phyloP scores from a whole-genome alignment of 192 early-diverging fungal species.

The Phlyctochytrium bullatum region DNA sequence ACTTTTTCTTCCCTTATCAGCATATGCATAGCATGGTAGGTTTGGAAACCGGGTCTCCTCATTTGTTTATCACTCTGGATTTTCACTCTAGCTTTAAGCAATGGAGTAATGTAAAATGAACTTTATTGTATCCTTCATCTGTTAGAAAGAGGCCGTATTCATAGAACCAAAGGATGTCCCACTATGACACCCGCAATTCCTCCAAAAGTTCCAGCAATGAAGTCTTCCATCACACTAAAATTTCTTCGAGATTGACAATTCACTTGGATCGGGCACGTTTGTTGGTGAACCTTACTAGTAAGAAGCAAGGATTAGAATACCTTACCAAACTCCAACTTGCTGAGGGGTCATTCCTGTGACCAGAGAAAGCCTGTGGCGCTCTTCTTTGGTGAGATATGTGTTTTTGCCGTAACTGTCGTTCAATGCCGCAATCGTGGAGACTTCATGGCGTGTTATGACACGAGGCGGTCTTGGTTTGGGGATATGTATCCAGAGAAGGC shows the following conservation, averaged over 20 bases:
- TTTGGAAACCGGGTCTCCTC: neutral
- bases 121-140: constrained; percentile 47
- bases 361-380: neutral
- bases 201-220: constrained; percentile 28
- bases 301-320: neutral
- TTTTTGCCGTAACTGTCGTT: too few species aligned
- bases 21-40: constrained; percentile 27
- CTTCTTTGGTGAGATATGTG: too few species aligned
- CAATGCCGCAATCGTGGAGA: too few species aligned
- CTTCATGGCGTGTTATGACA: too few species aligned
- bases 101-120: too few species aligned
- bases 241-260: neutral
- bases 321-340: neutral
- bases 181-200: constrained; percentile 46
- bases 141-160: neutral
- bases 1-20: constrained; percentile 43
- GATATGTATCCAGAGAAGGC: too few species aligned
- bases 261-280: neutral
- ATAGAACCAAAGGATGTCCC: constrained; percentile 48
- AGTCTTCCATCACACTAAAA: constrained; percentile 10
- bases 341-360: neutral
- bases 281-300: neutral
- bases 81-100: too few species aligned
- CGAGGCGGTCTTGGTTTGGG: too few species aligned
- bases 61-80: too few species aligned